These are phyloP conservation scores for Graphilbum sp. DNA, from an alignment of 2,329 filamentous ascomycete genomes.

Conservation along the genomic window DNA sequence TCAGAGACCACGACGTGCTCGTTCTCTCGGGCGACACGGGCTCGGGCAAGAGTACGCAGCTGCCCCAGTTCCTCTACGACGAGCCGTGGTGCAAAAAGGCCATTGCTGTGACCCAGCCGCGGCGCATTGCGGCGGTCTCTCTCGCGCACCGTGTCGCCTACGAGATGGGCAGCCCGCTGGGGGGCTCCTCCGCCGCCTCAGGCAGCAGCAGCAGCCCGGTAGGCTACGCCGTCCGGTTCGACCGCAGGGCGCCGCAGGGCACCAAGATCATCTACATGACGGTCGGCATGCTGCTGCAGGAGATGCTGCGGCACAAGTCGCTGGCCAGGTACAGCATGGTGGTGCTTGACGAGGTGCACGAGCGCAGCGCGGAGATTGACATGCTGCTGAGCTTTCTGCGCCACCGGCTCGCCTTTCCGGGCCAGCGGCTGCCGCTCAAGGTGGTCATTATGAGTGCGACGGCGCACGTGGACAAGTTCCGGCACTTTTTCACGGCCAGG, in stretches of 20 bases:
- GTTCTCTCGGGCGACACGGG: constrained; percentile 87
- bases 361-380: constrained; percentile 88
- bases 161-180: constrained; percentile 45
- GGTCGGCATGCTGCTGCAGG: constrained; percentile 90
- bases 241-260: constrained; percentile 67
- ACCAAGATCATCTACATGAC: constrained; percentile 87
- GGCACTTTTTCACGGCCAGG: constrained; percentile 48
- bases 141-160: constrained; percentile 75
- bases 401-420: constrained; percentile 32
- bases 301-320: constrained; percentile 72
- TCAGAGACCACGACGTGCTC: constrained; percentile 42
- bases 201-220: constrained; percentile 34
- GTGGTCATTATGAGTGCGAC: constrained; percentile 96
- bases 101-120: constrained; percentile 87
- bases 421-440: constrained; percentile 53
- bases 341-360: constrained; percentile 92
- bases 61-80: constrained; percentile 71
- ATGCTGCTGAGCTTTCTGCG: constrained; percentile 77
- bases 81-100: constrained; percentile 79
- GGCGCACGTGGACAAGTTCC: constrained; percentile 66
- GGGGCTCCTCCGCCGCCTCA: background rate
- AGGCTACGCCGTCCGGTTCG: constrained; percentile 90
- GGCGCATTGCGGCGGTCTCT: constrained; percentile 84
- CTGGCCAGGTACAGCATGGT: constrained; percentile 77
- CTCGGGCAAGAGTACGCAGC: constrained; percentile 91